phyloP scores from a whole-genome alignment of 2,329 filamentous ascomycete species.

The Shiraia bambusicola region DNA sequence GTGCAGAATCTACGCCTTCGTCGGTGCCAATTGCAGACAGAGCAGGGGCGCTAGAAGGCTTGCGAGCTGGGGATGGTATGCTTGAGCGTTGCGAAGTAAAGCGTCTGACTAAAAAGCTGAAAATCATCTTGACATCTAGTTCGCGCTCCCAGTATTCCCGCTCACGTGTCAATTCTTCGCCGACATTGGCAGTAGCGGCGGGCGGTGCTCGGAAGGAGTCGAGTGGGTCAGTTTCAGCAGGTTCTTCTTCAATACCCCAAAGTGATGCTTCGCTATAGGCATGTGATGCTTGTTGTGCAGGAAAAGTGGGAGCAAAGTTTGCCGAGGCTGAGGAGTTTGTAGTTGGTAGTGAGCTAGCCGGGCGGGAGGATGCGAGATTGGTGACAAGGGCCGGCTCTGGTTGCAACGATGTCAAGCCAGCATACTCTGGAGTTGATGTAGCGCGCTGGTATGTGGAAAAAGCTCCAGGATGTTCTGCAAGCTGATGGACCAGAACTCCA shows the following conservation, averaged over 20 bases:
- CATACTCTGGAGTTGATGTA: constrained; percentile 66
- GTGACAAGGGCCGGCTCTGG: constrained; percentile 22
- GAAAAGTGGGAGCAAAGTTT: constrained; percentile 54
- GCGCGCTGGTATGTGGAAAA: constrained; percentile 78
- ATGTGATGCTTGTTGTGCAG: constrained; percentile 34
- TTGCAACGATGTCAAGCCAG: constrained; percentile 66
- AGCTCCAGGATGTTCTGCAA: constrained; percentile 83
- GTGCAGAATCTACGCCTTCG: constrained; percentile 47
- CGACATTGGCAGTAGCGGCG: constrained; percentile 16
- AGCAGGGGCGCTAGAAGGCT: constrained; percentile 15
- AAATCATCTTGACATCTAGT: constrained; percentile 87
- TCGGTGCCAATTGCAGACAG: constrained; percentile 22
- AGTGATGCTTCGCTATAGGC: constrained; percentile 56
- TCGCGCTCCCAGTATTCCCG: constrained; percentile 90
- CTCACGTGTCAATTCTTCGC: constrained; percentile 48
- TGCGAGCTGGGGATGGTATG: constrained; percentile 20
- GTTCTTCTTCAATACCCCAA: constrained; percentile 67
- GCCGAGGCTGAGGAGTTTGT: constrained; percentile 37
- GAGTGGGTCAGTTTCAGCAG: constrained; percentile 46
- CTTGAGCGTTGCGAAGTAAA: constrained; percentile 41
- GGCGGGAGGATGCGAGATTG: constrained; percentile 25
- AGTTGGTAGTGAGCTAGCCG: constrained; percentile 33
- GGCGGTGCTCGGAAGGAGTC: constrained; percentile 46
- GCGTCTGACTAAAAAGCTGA: constrained; percentile 60
- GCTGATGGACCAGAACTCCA: constrained; percentile 76